phyloP scores from a whole-genome alignment of 129 eudicot genomes.

The Helianthus annuus region DNA sequence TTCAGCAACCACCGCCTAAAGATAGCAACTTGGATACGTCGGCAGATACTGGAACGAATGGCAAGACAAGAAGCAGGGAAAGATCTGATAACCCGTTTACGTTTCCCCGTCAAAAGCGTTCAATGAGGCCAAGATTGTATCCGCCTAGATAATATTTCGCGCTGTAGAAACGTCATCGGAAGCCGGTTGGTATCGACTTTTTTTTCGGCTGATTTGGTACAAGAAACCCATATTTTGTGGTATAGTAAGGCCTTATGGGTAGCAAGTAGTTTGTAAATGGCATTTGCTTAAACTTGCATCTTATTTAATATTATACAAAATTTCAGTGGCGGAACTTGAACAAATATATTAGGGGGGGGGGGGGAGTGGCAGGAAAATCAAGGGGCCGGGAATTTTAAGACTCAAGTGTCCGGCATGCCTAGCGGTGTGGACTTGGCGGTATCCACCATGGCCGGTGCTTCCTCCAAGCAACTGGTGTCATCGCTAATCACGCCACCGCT shows the following conservation, averaged over 20 bases:
- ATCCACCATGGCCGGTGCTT: conserved; percentile 65
- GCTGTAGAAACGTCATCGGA: neutral
- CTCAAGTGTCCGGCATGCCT: conserved; percentile 12
- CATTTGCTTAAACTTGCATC: neutral
- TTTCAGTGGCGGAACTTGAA: neutral
- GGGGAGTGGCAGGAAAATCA: too few species aligned
- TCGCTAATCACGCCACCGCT: conserved; percentile 69
- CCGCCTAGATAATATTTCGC: conserved; percentile 38
- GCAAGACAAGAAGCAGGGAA: conserved; percentile 53
- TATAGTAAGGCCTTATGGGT: conserved; percentile 19
- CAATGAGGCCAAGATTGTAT: conserved; percentile 71
- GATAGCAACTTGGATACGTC: conserved; percentile 48
- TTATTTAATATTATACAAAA: neutral
- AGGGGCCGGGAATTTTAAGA: too few species aligned
- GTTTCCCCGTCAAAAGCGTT: conserved; percentile 78
- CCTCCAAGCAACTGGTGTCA: conserved; percentile 95
- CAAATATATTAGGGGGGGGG: too few species aligned
- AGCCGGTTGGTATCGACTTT: conserved; percentile 9
- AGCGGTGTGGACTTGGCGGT: conserved; percentile 61
- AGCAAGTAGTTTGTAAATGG: conserved; percentile 30
- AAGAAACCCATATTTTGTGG: neutral
- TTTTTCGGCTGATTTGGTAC: neutral
- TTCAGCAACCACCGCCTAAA: conserved; percentile 42
- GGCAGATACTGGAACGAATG: conserved; percentile 54
- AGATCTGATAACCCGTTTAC: conserved; percentile 68